Base-by-base conservation (phyloP, 495 filamentous ascomycete genomes). In the Penicillium coprophilum region DNA sequence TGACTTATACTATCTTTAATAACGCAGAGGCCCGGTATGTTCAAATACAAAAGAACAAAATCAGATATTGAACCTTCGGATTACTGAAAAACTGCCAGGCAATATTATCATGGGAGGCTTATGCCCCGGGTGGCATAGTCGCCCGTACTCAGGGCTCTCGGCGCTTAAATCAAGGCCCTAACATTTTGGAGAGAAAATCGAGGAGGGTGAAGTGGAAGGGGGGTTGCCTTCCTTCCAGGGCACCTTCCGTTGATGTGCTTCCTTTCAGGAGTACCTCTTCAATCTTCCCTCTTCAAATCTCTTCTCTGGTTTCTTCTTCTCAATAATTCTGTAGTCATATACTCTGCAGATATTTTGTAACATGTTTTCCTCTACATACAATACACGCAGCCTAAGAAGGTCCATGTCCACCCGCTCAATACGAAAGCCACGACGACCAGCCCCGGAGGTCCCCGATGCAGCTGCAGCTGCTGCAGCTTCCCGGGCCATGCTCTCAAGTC, bases 371-470 rank as follows among this genome's bases (percentile, higher is more conserved):
- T 51, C 36, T 41, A 11, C 66, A 57, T 57, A 66, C 62, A 64
- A 54, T 53, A 67, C 77, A 53, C 74, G 71, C 39, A 70, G 72
- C 46, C 76, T 87, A 46, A 77, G 77, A 62, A 80, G 80, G 61
- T 79, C 82, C 51, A 88, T 84, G 67, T 91, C 88, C 17, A 73
- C 80, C 41, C 81, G 82, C 45, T 88, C 86, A 17, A 73, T 82
- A 31, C 76, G 77, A 53, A 80, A 73, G 44, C 54, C 58, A 19
- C 62, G 64, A 21, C 57, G 60, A 32, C 41, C 56, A 53, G 63
- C 68, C 13, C 45, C 69, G 15, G 77, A 82, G 41, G 76, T 84
- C 44, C 76, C 84, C 8, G 76, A 80, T 19, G 61, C 77, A 28
- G 40, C 17, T 0, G 50, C 50, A 1, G 79, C 85, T 10, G 79